Percentiles rank a stretch among this genome's conserved stretches.
phyloP scores from a whole-genome alignment of 192 early-diverging fungal species.

The Coemansia sp. region DNA sequence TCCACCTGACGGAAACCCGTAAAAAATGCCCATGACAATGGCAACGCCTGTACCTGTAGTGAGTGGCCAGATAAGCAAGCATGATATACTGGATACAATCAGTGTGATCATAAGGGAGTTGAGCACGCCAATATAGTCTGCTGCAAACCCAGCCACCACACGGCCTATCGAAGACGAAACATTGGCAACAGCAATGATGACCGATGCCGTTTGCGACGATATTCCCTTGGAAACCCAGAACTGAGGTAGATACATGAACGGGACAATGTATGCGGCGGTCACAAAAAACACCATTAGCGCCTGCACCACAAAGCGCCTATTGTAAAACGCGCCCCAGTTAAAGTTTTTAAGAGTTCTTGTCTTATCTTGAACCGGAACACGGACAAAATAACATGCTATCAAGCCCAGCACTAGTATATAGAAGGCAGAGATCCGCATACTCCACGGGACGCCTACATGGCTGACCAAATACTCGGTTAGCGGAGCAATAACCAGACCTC shows the following conservation, averaged over 20 bases:
- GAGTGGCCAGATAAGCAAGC: conserved; percentile 48
- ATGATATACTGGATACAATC: conserved; percentile 15
- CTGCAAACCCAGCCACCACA: conserved; percentile 25
- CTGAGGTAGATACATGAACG: conserved; percentile 41
- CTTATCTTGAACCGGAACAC: conserved; percentile 32
- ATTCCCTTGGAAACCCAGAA: conserved; percentile 44
- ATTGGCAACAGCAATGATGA: conserved; percentile 49
- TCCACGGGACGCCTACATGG: conserved; percentile 48
- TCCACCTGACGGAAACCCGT: conserved; percentile 40
- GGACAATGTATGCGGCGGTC: conserved; percentile 50
- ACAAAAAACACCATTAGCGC: conserved; percentile 43
- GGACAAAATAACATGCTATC: conserved; percentile 34
- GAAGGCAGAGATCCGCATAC: conserved; percentile 54
- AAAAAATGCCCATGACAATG: conserved; percentile 34
- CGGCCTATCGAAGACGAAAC: conserved; percentile 46
- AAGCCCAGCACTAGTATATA: conserved; percentile 51
- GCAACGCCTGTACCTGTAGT: conserved; percentile 35
- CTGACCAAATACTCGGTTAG: conserved; percentile 46
- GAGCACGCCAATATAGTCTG: conserved; percentile 45
- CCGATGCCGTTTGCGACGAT: conserved; percentile 33
- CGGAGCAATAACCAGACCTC: conserved; percentile 63
- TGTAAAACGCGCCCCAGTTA: conserved; percentile 41
- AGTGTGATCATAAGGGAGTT: conserved; percentile 40
- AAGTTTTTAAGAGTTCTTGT: conserved; percentile 27
- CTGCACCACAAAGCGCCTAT: conserved; percentile 37